Conservation (phyloP, 2,329 filamentous ascomycete species). For the Neoascochyta sp. region DNA sequence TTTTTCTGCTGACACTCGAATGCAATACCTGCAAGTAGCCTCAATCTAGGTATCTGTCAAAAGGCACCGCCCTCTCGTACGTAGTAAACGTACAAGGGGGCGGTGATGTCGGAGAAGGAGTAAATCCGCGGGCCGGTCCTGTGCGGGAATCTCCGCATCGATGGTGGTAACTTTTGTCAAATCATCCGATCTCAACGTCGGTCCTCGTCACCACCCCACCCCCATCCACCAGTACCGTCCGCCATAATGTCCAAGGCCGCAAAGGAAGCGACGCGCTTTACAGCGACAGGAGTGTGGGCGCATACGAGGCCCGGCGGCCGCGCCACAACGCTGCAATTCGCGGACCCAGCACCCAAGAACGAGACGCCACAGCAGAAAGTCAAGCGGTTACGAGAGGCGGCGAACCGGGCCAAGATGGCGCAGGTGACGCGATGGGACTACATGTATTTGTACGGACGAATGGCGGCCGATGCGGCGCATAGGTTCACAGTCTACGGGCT, state of each 20-base stretch:
- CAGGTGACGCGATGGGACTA: constrained; percentile 54
- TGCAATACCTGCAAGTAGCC: too few relatives aligned
- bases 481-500: constrained; percentile 57
- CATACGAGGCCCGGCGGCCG: constrained; percentile 55
- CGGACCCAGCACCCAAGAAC: constrained; percentile 42
- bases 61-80: too few relatives aligned
- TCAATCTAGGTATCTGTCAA: too few relatives aligned
- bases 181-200: constrained; percentile 28
- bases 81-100: too few relatives aligned
- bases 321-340: constrained; percentile 40
- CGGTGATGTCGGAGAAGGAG: too few relatives aligned
- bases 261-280: constrained; percentile 77
- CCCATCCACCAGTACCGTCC: constrained; percentile 3
- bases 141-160: constrained; percentile 30
- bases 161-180: constrained; percentile 33
- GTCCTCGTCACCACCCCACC: constrained; percentile 9
- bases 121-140: constrained; percentile 4
- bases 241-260: constrained; percentile 61
- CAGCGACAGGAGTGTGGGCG: constrained; percentile 66
- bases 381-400: constrained; percentile 49
- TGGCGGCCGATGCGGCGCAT: constrained; percentile 57
- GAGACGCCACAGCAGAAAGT: constrained; percentile 55
- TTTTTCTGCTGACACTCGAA: too few relatives aligned
- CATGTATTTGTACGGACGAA: constrained; percentile 35
- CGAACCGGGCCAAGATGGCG: constrained; percentile 45